A percentile compares a stretch with the other conserved stretches of the same genome.
Conservation (phyloP, 1,284 basidiomycete genomes). For the Somion occarium region DNA sequence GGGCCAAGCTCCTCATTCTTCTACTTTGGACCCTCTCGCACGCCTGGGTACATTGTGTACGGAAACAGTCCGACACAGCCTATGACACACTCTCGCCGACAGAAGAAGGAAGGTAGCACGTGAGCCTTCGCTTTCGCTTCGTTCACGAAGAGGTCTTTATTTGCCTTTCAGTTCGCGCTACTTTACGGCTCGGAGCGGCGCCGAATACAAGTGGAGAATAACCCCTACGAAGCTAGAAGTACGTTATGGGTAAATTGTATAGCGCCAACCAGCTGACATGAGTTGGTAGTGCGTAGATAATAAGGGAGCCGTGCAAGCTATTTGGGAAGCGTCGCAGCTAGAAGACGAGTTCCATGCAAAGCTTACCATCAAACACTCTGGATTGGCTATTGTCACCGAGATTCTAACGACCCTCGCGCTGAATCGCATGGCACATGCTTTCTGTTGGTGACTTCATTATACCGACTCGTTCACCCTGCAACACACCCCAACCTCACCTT, state of each 20-base stretch:
- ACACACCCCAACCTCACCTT: not conserved
- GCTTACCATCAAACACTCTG: slow-evolving; percentile 50
- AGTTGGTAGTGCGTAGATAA: slow-evolving; percentile 51
- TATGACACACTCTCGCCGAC: slow-evolving; percentile 53
- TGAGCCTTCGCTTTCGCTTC: slow-evolving; percentile 31
- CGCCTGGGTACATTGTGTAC: slow-evolving; percentile 60
- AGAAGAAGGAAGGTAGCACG: slow-evolving; percentile 56
- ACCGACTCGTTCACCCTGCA: not conserved
- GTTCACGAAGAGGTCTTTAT: not conserved
- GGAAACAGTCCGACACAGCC: slow-evolving; percentile 53
- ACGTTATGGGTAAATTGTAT: slow-evolving; percentile 16
- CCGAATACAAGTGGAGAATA: slow-evolving; percentile 68
- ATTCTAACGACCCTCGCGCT: slow-evolving; percentile 64
- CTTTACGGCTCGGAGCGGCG: slow-evolving; percentile 62
- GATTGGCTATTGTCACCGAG: slow-evolving; percentile 62
- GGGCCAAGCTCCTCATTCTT: slow-evolving; percentile 67
- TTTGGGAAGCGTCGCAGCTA: slow-evolving; percentile 57
- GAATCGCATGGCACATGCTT: slow-evolving; percentile 56
- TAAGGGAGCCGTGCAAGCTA: slow-evolving; percentile 46
- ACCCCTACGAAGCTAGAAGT: slow-evolving; percentile 62
- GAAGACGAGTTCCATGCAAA: slow-evolving; percentile 54
- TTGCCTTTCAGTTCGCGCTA: slow-evolving; percentile 53
- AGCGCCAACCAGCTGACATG: not conserved
- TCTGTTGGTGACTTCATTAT: slow-evolving; percentile 41
- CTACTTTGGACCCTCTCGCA: slow-evolving; percentile 61